Percentiles rank a stretch among this genome's conserved stretches.
These are phyloP conservation scores for Tetrastigma voinierianum DNA, from an alignment of 164 flowering plant genomes.

Conservation along the genomic window DNA sequence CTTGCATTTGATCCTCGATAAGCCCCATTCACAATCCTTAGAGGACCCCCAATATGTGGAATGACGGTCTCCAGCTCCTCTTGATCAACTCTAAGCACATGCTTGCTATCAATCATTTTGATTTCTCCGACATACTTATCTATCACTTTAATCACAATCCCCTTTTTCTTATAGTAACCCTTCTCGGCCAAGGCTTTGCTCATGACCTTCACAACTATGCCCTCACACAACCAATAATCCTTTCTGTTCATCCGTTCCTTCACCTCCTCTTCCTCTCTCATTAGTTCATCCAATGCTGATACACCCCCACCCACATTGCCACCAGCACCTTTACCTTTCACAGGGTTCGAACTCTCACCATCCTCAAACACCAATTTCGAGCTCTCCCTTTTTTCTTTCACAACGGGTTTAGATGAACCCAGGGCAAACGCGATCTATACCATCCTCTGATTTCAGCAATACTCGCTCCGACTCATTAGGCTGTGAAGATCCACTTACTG, in stretches of 20 bases:
- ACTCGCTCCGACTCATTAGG: conserved; percentile 18
- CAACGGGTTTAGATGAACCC: conserved; percentile 32
- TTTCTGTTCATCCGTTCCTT: conserved; percentile 74
- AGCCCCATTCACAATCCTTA: conserved; percentile 88
- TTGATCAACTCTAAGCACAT: conserved; percentile 82
- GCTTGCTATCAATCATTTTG: conserved; percentile 76
- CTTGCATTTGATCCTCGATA: conserved; percentile 82
- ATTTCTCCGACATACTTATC: conserved; percentile 88
- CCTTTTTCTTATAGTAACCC: conserved; percentile 89
- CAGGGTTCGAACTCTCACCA: conserved; percentile 21
- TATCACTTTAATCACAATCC: conserved; percentile 63
- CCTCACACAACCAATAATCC: conserved; percentile 85
- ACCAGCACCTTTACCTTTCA: conserved; percentile 15
- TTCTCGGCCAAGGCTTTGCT: conserved; percentile 68
- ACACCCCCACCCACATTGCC: conserved; percentile 18
- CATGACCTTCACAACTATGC: conserved; percentile 89
- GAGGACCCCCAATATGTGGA: conserved; percentile 81
- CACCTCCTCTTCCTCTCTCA: conserved; percentile 78
- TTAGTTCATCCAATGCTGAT: conserved; percentile 75
- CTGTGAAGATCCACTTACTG: conserved; percentile 6
- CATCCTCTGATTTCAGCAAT: conserved; percentile 31
- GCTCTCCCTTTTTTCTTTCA: conserved; percentile 40
- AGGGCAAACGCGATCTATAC: conserved; percentile 57
- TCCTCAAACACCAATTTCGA: conserved; percentile 52
- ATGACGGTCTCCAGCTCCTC: conserved; percentile 89